A percentile compares a stretch with the other conserved stretches of the same genome.
Evolutionary conservation across 768 basidiomycete genomes (phyloP).

Genomic region (Phanerochaete carnosa): DNA sequence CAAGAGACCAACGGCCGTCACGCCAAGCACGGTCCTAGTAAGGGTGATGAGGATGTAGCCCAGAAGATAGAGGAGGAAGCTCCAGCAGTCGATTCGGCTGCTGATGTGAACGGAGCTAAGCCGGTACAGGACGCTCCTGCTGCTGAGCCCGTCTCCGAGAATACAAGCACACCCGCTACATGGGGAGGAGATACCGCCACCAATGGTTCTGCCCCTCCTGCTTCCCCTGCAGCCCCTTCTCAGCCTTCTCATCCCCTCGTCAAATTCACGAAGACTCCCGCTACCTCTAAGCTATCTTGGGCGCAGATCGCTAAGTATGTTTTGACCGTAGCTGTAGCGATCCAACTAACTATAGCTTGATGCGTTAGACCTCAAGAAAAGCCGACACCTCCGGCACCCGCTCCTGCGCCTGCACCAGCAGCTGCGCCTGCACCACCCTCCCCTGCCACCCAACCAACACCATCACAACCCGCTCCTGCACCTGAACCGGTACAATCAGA

Average conservation of each 20-base stretch:
- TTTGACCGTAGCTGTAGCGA: not conserved
- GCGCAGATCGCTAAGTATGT: constrained; percentile 77
- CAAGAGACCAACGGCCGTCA: constrained; percentile 33
- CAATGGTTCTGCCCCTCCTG: constrained; percentile 25
- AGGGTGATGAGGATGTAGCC: constrained; percentile 13
- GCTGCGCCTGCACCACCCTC: constrained; percentile 26
- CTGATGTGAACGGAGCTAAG: constrained; percentile 18
- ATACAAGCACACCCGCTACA: constrained; percentile 23
- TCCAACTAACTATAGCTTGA: not conserved
- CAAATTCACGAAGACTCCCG: constrained; percentile 50
- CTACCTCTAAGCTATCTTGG: constrained; percentile 80
- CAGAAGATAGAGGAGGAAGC: not conserved
- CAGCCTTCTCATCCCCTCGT: constrained; percentile 16
- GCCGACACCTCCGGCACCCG: constrained; percentile 36
- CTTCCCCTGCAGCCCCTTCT: constrained; percentile 30
- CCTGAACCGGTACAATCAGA: constrained; percentile 1
- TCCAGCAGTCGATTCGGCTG: not conserved
- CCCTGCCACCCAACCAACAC: constrained; percentile 20
- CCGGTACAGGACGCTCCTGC: constrained; percentile 14
- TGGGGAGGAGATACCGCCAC: constrained; percentile 26
- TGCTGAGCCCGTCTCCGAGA: constrained; percentile 32
- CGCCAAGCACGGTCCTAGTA: constrained; percentile 30
- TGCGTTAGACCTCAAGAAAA: constrained; percentile 61
- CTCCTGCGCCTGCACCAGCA: constrained; percentile 23
- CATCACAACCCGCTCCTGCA: constrained; percentile 13